Evolutionary conservation across 108 stramenopile genomes (phyloP), one percentile per base, ranked within the genome.

Genomic region (Cyclostephanos invisitatus): DNA sequence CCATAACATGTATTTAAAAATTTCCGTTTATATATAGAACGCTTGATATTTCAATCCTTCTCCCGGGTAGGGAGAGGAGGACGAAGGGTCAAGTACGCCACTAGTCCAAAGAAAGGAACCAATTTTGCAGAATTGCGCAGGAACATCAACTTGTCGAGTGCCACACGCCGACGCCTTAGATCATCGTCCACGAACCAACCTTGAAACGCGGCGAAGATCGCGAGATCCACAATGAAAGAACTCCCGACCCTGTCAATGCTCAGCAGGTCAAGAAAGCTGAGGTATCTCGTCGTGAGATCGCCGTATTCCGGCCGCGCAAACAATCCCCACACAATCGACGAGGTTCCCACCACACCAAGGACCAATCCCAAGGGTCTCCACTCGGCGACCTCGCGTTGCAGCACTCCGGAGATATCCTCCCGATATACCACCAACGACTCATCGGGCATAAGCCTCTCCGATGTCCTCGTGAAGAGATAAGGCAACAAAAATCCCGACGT

Each of bases 101-200:
- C 89, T 72, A 94, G 37, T 5, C 93, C 93, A 75, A 90, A 89
- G 59, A 94, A 91, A 0, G 93, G 93, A 47, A 94, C 70, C 46
- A 65, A 84, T 70, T 90, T 91, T 27, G 83, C 87, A 14, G 75
- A 68, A 37, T 54, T 71, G 12, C 59, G 76, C 36, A 84, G 56
- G n/a, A 56, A 24, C 14, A 60, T 63, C 32, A 48, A 24, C 44
- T 77, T 74, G 11, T 20, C 17, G 36, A 15, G n/a, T n/a, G 18
- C 56, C 44, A 84, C 75, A 7, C 84, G 86, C 25, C 93, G 74
- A 55, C 93, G 75, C 66, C 76, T 77, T 50, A 85, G 18, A 77
- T 95, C 93, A 47, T 95, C 93, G 42, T 89, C 87, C 0, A 95
- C 73, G 8, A 95, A 79, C 91, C 91, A 95, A 15, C 84, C 77